Conservation (phyloP, 1,284 basidiomycete species). For the Erythrobasidium hasegawianum region DNA sequence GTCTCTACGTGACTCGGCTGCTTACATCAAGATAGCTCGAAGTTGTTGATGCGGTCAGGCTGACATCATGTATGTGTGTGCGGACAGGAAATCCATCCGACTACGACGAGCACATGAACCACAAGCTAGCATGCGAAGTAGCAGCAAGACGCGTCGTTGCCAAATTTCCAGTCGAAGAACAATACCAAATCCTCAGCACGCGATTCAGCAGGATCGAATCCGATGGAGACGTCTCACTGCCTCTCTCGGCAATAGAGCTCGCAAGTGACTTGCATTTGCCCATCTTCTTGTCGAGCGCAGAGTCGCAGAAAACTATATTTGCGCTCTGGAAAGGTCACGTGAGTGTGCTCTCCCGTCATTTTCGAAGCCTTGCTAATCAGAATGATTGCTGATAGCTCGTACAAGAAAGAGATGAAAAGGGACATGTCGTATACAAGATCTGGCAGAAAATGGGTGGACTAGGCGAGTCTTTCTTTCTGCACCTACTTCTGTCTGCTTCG, state of each 20-base stretch:
- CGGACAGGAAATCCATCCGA: constrained; percentile 57
- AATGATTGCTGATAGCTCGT: too few relatives aligned
- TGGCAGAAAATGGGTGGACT: constrained; percentile 48
- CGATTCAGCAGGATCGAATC: constrained; percentile 67
- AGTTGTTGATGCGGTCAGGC: neutral
- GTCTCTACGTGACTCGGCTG: too few relatives aligned
- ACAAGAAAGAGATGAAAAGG: constrained; percentile 29
- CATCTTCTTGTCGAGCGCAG: constrained; percentile 78
- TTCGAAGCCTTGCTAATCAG: too few relatives aligned
- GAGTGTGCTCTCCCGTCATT: constrained; percentile 1
- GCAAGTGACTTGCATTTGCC: constrained; percentile 69
- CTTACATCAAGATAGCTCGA: neutral
- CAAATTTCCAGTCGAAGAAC: constrained; percentile 32
- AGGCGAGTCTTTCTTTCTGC: constrained; percentile 57
- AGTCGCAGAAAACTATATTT: constrained; percentile 63
- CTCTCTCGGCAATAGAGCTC: constrained; percentile 65
- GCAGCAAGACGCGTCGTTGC: constrained; percentile 79
- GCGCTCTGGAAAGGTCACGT: constrained; percentile 42
- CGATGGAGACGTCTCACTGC: constrained; percentile 72
- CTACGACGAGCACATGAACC: constrained; percentile 74
- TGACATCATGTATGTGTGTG: neutral
- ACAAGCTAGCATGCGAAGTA: constrained; percentile 82
- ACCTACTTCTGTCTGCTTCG: too few relatives aligned
- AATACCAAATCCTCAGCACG: constrained; percentile 49
- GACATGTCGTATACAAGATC: constrained; percentile 34